Base-by-base conservation (phyloP, 2,329 filamentous ascomycete genomes). In the Monosporascus cannonballus region DNA sequence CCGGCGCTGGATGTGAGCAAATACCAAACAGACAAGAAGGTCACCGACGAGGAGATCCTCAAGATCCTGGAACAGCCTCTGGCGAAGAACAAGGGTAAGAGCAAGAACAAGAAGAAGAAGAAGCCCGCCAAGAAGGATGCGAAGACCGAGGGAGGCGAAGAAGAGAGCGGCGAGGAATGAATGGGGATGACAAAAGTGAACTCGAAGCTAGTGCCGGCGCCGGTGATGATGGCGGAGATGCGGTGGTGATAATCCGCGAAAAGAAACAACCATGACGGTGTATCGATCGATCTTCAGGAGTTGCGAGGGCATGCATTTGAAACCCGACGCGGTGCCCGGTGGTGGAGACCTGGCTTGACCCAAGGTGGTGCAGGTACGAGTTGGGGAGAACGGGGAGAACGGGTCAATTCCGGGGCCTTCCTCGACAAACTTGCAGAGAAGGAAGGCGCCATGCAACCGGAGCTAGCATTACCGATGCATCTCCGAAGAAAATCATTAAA, bases 21-120 rank as follows among this genome's bases (percentile, higher is more conserved):
- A 77, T 84, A 87, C 79, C 87, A 96, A 82, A 87, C 90, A 36
- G 92, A 97, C 73, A 97, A 97, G 84, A 96, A 96, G 83, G 96
- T 99, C 67, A 87, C 85, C 61, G 93, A 97, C 60, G 90, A 96
- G 76, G 93, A 97, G 76, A 81, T 99, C 61, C 84, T 97, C 64
- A 90, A 94, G 80, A 93, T 97, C 59, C 81, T 99, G 49, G 91
- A 94, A 75, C 89, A 89, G 72, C 93, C 93, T 34, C 75, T 96
- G 64, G 78, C 86, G 60, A 90, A 89, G 75, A 89, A 89, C 76
- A 91, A 92, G 71, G 92, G 90, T 69, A 90, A 90, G 79, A 94
- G 89, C 79, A 93, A 91, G 80, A 95, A 92, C 83, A 91, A 89
- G 81, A 84, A 87, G 79, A 88, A 87, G 73, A 87, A 88, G 81